Evolutionary conservation across 1,139 yeast species (phyloP).

Genomic region (Blastobotrys petasosporus): DNA sequence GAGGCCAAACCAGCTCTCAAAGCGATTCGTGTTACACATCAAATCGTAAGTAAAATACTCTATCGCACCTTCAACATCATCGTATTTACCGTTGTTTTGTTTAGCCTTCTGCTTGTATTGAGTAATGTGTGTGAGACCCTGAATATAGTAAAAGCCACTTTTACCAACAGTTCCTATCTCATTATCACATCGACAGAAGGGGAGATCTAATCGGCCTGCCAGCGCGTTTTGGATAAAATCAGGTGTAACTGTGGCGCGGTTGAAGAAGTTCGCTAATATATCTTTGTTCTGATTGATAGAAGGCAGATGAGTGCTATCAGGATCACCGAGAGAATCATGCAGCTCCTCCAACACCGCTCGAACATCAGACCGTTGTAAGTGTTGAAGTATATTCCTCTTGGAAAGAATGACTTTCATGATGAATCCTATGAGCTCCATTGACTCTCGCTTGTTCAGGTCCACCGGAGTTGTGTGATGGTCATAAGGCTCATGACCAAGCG

Average conservation of each 20-base stretch:
- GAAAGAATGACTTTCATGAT: constrained; percentile 57
- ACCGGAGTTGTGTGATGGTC: constrained; percentile 57
- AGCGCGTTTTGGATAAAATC: constrained; percentile 50
- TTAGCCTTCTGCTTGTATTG: constrained; percentile 47
- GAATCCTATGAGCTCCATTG: constrained; percentile 53
- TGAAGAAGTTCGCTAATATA: constrained; percentile 47
- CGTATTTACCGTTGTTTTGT: constrained; percentile 57
- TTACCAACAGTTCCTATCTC: constrained; percentile 36
- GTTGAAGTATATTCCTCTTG: constrained; percentile 53
- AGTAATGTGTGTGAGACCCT: constrained; percentile 63
- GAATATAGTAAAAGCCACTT: constrained; percentile 64
- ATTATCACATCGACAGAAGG: constrained; percentile 35
- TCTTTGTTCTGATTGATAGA: constrained; percentile 37
- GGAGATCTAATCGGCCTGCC: constrained; percentile 46
- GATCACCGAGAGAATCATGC: constrained; percentile 68
- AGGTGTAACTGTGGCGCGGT: constrained; percentile 44
- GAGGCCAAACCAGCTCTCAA: constrained; percentile 81
- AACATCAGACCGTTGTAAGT: constrained; percentile 52
- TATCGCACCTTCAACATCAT: constrained; percentile 73
- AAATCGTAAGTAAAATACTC: constrained; percentile 62
- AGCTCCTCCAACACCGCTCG: constrained; percentile 67
- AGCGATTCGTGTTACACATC: constrained; percentile 55
- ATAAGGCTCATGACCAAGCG: constrained; percentile 53
- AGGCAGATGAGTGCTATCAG: constrained; percentile 37
- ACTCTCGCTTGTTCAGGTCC: constrained; percentile 44